Evolutionary conservation across 1,284 basidiomycete genomes (phyloP).

Genomic region (Malassezia sympodialis): DNA sequence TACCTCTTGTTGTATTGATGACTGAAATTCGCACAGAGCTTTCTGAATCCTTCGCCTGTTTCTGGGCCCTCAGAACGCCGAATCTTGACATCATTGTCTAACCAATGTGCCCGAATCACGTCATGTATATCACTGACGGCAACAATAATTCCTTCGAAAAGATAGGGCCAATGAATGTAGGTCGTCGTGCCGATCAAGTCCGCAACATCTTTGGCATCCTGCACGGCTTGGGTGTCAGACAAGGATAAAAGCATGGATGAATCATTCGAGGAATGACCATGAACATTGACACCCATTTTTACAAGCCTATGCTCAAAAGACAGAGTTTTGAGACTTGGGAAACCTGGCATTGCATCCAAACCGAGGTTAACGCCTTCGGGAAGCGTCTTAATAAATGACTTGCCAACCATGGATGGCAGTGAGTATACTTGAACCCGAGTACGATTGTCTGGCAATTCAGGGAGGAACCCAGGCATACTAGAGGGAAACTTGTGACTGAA

Average conservation of each 20-base stretch:
- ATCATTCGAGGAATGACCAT: slow-evolving; percentile 77
- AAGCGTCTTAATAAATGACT: slow-evolving; percentile 75
- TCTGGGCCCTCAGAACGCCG: background rate
- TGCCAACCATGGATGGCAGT: slow-evolving; percentile 69
- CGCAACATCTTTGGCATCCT: slow-evolving; percentile 54
- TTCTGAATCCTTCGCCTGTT: slow-evolving; percentile 33
- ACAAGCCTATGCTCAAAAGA: slow-evolving; percentile 67
- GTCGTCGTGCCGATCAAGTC: slow-evolving; percentile 52
- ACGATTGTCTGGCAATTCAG: slow-evolving; percentile 69
- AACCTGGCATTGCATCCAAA: slow-evolving; percentile 76
- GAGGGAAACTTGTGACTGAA: slow-evolving; percentile 66
- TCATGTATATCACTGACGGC: slow-evolving; percentile 62
- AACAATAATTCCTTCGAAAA: slow-evolving; percentile 78
- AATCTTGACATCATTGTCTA: slow-evolving; percentile 49
- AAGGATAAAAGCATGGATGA: slow-evolving; percentile 85
- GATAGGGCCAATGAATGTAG: slow-evolving; percentile 85
- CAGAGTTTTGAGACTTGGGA: slow-evolving; percentile 85
- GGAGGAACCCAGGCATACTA: slow-evolving; percentile 87
- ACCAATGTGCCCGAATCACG: slow-evolving; percentile 65
- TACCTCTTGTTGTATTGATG: slow-evolving; percentile 75
- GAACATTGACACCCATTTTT: slow-evolving; percentile 83
- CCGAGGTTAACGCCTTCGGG: slow-evolving; percentile 81
- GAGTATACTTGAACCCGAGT: slow-evolving; percentile 67
- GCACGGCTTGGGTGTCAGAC: slow-evolving; percentile 61
- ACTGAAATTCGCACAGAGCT: slow-evolving; percentile 53